Conservation (phyloP, 2,329 filamentous ascomycete genomes). For the Calonectria henricotiae region DNA sequence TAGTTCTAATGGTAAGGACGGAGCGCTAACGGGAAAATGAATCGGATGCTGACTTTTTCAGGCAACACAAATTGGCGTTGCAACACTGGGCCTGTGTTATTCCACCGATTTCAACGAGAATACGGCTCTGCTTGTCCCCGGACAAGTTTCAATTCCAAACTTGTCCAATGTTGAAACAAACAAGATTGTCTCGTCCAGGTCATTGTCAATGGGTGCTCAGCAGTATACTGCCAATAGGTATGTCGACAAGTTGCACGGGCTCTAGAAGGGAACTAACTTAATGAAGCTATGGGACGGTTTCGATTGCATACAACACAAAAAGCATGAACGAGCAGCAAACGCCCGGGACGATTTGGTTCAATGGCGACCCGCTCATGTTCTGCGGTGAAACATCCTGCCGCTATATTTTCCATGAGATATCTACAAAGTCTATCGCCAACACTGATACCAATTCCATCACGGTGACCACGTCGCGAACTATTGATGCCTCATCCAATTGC, state of each 20-base stretch:
- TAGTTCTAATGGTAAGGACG: conserved; percentile 38
- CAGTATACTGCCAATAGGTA: conserved; percentile 63
- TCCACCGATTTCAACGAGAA: conserved; percentile 60
- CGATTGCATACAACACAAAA: conserved; percentile 53
- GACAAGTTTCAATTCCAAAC: conserved; percentile 58
- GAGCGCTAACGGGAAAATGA: too few relatives aligned
- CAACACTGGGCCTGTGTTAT: conserved; percentile 63
- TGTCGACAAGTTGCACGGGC: not conserved
- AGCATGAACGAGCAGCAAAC: conserved; percentile 46
- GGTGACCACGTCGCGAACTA: conserved; percentile 42
- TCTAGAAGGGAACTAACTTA: not conserved
- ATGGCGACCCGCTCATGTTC: conserved; percentile 56
- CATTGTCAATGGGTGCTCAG: conserved; percentile 54
- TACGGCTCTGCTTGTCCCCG: conserved; percentile 54
- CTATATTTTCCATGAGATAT: conserved; percentile 60
- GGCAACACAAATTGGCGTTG: conserved; percentile 63
- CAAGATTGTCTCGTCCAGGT: conserved; percentile 50
- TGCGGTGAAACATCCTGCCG: conserved; percentile 52
- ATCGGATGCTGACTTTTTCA: conserved; percentile 33
- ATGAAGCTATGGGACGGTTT: conserved; percentile 60
- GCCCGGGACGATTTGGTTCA: conserved; percentile 54
- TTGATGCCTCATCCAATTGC: conserved; percentile 39
- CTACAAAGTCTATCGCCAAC: conserved; percentile 36
- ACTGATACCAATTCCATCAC: conserved; percentile 36
- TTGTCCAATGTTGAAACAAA: conserved; percentile 57